These are phyloP conservation scores for Corymbia citriodora DNA, from an alignment of 441 rosid genomes.

Conservation along the genomic window DNA sequence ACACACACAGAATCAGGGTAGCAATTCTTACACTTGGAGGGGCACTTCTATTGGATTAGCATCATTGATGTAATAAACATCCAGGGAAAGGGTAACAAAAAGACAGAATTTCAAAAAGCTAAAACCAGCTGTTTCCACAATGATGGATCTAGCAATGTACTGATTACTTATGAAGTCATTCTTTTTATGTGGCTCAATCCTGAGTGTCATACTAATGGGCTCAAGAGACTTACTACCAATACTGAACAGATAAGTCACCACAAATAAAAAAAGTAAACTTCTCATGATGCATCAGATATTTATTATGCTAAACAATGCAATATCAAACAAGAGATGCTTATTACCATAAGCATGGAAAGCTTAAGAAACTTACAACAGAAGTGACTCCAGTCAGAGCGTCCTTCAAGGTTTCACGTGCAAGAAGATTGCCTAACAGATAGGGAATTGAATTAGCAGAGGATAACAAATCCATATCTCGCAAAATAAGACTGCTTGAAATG, in stretches of 20 bases:
- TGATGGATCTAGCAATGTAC: not conserved
- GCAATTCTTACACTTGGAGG: not conserved
- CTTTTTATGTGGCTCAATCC: not conserved
- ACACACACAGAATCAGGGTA: not conserved
- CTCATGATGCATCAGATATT: not conserved
- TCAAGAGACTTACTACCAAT: not conserved
- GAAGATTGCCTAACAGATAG: constrained; percentile 60
- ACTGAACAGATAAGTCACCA: not conserved
- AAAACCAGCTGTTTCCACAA: not conserved
- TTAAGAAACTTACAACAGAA: constrained; percentile 58
- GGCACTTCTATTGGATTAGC: not conserved
- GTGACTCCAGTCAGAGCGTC: constrained; percentile 86
- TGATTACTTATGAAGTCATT: not conserved
- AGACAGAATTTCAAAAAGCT: not conserved
- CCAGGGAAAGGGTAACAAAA: not conserved
- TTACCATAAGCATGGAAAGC: not conserved
- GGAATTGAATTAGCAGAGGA: constrained; percentile 1
- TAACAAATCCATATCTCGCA: not conserved
- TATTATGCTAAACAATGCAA: not conserved
- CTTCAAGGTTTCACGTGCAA: constrained; percentile 76
- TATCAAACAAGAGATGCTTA: not conserved
- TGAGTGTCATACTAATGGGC: not conserved
- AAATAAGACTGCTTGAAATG: not conserved
- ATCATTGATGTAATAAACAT: not conserved
- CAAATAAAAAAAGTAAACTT: not conserved